Conservation (phyloP, 495 filamentous ascomycete genomes). For the Apodospora peruviana region DNA sequence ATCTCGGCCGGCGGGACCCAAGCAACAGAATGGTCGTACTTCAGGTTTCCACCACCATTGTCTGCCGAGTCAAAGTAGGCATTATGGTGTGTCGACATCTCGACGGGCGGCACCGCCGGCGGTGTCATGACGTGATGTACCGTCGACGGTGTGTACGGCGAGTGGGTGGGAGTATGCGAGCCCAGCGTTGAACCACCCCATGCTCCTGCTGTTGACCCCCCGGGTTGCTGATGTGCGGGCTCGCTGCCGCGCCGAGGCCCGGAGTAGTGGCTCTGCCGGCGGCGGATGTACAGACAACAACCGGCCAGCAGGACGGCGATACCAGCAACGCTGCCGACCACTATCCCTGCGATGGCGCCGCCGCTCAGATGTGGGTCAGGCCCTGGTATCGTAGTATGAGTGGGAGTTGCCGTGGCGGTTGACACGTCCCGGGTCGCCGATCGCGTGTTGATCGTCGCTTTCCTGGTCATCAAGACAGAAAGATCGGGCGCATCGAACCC, state of each 20-base stretch:
- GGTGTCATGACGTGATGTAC: too few species aligned
- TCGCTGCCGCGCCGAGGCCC: background rate
- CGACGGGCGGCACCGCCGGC: too few species aligned
- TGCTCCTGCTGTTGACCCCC: too few species aligned
- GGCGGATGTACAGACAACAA: conserved; percentile 12
- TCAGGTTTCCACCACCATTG: too few species aligned
- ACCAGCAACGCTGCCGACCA: conserved; percentile 2
- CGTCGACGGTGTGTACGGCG: too few species aligned
- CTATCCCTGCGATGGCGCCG: conserved; percentile 15
- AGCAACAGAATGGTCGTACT: too few species aligned
- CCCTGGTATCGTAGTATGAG: background rate
- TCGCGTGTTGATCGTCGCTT: background rate
- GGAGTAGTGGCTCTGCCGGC: conserved; percentile 7
- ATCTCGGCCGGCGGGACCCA: too few species aligned
- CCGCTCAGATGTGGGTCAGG: background rate
- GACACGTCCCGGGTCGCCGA: conserved; percentile 9
- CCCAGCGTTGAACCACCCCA: too few species aligned
- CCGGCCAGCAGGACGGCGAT: background rate
- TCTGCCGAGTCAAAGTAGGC: too few species aligned
- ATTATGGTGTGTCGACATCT: too few species aligned
- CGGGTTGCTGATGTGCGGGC: too few species aligned
- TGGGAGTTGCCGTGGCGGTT: background rate
- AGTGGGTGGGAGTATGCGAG: background rate
- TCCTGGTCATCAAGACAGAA: conserved; percentile 13
- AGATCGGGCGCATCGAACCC: conserved; percentile 13